Conservation (phyloP, 768 basidiomycete species). For the Cubamyces lactineus region DNA sequence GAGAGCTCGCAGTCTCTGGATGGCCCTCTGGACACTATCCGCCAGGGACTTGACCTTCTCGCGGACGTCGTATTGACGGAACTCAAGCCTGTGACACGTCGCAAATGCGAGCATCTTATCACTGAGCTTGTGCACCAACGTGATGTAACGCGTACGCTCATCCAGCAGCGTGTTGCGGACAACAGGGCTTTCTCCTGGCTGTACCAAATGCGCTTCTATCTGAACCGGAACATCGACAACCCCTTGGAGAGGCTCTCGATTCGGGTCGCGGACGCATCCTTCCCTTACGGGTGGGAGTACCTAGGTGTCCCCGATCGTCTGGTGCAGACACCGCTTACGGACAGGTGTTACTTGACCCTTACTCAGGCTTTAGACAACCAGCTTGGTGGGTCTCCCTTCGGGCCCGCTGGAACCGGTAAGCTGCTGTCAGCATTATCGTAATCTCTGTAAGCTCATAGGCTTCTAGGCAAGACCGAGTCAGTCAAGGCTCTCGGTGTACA, state of each 20-base stretch:
- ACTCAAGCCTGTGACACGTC: constrained; percentile 85
- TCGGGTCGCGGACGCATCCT: constrained; percentile 85
- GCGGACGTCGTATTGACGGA: constrained; percentile 96
- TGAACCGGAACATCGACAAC: constrained; percentile 69
- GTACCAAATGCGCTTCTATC: constrained; percentile 98
- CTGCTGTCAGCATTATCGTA: not conserved
- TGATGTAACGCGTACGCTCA: constrained; percentile 86
- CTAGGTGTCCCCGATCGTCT: constrained; percentile 95
- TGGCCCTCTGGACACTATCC: constrained; percentile 70
- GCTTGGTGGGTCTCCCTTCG: constrained; percentile 96
- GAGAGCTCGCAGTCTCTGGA: constrained; percentile 60
- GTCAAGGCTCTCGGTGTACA: constrained; percentile 98
- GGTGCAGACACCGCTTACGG: constrained; percentile 97
- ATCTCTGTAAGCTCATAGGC: constrained; percentile 10
- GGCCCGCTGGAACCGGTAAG: constrained; percentile 94
- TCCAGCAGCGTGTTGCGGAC: constrained; percentile 64
- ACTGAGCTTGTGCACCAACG: constrained; percentile 98
- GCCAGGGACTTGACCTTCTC: constrained; percentile 88
- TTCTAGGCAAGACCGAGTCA: constrained; percentile 93
- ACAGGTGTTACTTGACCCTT: constrained; percentile 93
- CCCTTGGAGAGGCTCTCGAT: constrained; percentile 82
- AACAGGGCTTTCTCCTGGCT: constrained; percentile 87
- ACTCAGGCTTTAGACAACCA: constrained; percentile 96
- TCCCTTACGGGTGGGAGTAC: constrained; percentile 99
- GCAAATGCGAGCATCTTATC: constrained; percentile 98